Base-by-base conservation (phyloP, 1,139 yeast species). In the Sugiyamaella neomexicana region DNA sequence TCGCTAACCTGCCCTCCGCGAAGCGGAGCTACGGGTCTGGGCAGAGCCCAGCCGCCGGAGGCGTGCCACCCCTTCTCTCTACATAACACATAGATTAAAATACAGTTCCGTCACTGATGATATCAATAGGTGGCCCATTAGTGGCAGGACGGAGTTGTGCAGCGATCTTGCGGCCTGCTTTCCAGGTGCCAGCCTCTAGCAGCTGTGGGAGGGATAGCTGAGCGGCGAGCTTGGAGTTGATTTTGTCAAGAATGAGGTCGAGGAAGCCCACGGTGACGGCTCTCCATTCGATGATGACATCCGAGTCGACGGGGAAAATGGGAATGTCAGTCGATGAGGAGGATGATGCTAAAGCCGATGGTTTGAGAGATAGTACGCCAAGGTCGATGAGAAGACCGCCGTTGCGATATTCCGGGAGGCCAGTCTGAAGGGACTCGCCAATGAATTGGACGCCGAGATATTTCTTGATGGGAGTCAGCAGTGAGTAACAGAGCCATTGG, bases 131-230 rank as follows among this genome's bases (percentile, higher is more conserved):
- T 8, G 86, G 85, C 1, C 84, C 85, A 6, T 73, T 76, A 0
- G 79, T 75, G 15, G 65, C 64, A 2, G 80, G 76, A 58, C 85
- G 75, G 55, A 72, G 62, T 53, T 70, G 63, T 9, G 75, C 76
- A 0, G 86, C 85, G 51, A 80, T 77, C 54, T 77, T 77, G 50
- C 86, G 69, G 1, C 86, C 86, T 2, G 84, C 80, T 60, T 79
- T 79, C 86, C 86, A 82, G 37, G 81, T 76, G 0, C 86, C 86
- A 1, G 86, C 86, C 60, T 82, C 86, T 12, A 82, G 77, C 49
- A 81, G 65, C 63, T 82, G 86, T 1, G 85, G 81, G 45, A 82
- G 65, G 7, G 69, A 61, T 47, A 81, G 62, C 40, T 70, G 69
- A 52, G 65, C 71, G 10, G 62, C 58, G 8, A 74, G 66, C 2